Base-by-base conservation (phyloP, 1,284 basidiomycete species). In the Clitocybe nebularis region DNA sequence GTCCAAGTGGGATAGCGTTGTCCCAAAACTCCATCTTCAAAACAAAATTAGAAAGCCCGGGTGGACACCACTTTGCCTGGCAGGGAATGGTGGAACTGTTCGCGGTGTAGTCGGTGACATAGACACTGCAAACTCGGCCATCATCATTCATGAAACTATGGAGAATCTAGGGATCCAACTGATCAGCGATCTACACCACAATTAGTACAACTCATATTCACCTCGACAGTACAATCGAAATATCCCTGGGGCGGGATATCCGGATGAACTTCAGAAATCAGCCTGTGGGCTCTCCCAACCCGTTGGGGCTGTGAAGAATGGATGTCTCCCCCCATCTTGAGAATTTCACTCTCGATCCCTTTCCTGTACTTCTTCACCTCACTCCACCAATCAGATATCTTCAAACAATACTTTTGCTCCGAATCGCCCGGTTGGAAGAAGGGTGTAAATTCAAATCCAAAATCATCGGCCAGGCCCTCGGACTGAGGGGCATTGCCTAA, bases 191-290 rank as follows among this genome's bases (percentile, higher is more conserved):
- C 16, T 10, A 4, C 5, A 11, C 19, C 8, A 36, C 17, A 36
- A 35, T 4, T n/a, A n/a, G n/a, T n/a, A n/a, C n/a, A n/a, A n/a
- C n/a, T 20, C 24, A n/a, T 8, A 41, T 69, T 50, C 46, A 84
- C 83, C 69, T 85, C 77, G 5, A 84, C 69, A 0, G 80, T 84
- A 45, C 81, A 84, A 47, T 86, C 69, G 51, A 86, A 84, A 54
- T 72, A 85, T 0, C 77, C 79, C 8, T 50, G 41, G 3, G 74
- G 71, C n/a, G 55, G 54, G 11, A 61, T 61, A 30, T 67, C 56
- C 0, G 77, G 76, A 5, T 63, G 62, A 4, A 68, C 69, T 34
- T 81, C 78, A 17, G 64, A 64, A 35, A 85, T 67, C 3, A 81
- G 57, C 25, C 69, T 62, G 50, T 84, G 81, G 17, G 60, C 50